Base-by-base conservation (phyloP, 1,284 basidiomycete species). In the Salmacisia buchloeana region DNA sequence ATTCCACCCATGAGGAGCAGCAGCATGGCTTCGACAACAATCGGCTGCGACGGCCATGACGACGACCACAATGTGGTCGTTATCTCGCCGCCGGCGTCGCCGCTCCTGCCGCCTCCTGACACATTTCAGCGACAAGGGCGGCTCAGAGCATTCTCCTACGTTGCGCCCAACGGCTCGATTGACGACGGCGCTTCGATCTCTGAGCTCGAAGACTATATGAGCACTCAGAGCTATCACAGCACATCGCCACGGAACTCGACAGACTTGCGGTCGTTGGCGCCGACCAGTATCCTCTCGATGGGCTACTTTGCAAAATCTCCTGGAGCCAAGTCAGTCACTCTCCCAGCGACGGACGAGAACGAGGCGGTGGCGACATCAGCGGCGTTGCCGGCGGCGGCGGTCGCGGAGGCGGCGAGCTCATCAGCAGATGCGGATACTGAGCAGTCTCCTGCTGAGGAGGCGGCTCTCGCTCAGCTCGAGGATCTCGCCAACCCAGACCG, bases 401-500 rank as follows among this genome's bases (percentile, higher is more conserved):
- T 38, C 9, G 35, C 35, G 35, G 15, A 38, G n/a, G n/a, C n/a
- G n/a, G n/a, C n/a, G n/a, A n/a, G n/a, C n/a, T n/a, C n/a, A 3
- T 3, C 39, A 5, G 39, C 5, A 4, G 39, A 4, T 43, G 18
- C 15, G 18, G 39, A 43, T 15, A 21, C 39, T 18, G 39, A 43
- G 15, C 39, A 43, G 18, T n/a, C 18, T 25, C 49, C 27, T 7
- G 49, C 31, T 13, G 29, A 54, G 21, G 49, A 54, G 49, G 49
- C 15, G 7, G 49, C 49, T 13, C 29, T 54, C 29, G 49, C 49
- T 31, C 29, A 27, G 12, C 49, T 54, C 49, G 49, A 54, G 31
- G 27, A 33, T n/a, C 49, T 54, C 29, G 27, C 29, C 13, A 54
- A 54, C 27, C 49, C 49, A 33, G 49, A 54, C 29, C 49, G 49